These are phyloP conservation scores for Exophiala lecanii-corni DNA, from an alignment of 2,329 filamentous ascomycete genomes.

Conservation along the genomic window DNA sequence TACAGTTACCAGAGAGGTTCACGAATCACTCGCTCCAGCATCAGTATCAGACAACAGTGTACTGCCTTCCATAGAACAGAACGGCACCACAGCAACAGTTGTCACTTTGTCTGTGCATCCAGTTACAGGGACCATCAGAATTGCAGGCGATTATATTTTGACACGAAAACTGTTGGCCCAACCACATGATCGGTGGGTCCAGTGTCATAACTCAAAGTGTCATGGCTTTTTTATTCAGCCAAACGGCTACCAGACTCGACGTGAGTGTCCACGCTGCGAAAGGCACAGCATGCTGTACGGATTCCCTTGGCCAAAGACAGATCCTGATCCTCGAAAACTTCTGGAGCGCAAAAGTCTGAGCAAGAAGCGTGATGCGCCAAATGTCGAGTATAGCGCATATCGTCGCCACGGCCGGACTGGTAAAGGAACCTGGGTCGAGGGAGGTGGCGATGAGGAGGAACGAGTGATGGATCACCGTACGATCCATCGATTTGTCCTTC, in stretches of 20 bases:
- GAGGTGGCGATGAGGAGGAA: conserved; percentile 61
- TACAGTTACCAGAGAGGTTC: conserved; percentile 18
- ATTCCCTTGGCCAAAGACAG: conserved; percentile 92
- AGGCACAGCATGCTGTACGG: conserved; percentile 94
- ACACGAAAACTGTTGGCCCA: conserved; percentile 72
- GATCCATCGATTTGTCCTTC: conserved; percentile 75
- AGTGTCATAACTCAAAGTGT: conserved; percentile 70
- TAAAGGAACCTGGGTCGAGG: conserved; percentile 27
- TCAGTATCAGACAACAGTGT: conserved; percentile 9
- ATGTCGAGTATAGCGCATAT: conserved; percentile 24
- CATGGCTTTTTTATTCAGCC: conserved; percentile 76
- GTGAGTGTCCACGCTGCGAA: conserved; percentile 87
- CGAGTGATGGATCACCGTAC: conserved; percentile 77
- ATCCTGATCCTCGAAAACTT: conserved; percentile 51
- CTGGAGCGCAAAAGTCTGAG: conserved; percentile 19
- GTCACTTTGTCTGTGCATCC: conserved; percentile 20
- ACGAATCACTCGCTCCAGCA: background rate
- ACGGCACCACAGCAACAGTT: conserved; percentile 18
- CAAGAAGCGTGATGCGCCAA: conserved; percentile 13
- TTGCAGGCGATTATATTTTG: conserved; percentile 75
- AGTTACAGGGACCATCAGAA: conserved; percentile 42
- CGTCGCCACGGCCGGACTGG: conserved; percentile 24
- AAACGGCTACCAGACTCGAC: conserved; percentile 80
- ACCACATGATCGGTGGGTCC: conserved; percentile 75
- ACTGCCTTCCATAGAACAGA: conserved; percentile 25